Conservation (phyloP, 2,329 filamentous ascomycete species). For the Aspergillus neotritici region DNA sequence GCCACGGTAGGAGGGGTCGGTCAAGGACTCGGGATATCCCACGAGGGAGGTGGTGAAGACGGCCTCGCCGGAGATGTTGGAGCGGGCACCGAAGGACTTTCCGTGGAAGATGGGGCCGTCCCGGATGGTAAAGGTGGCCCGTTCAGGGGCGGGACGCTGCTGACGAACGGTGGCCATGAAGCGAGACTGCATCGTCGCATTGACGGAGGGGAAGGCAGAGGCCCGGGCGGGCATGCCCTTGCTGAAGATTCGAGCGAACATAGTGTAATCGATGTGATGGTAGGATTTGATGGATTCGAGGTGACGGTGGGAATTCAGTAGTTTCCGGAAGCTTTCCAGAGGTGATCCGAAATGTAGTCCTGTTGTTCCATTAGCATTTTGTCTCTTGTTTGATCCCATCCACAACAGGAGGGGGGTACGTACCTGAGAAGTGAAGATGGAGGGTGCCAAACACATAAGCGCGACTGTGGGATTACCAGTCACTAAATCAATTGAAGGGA, state of each 20-base stretch:
- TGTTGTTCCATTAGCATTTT: slow-evolving; percentile 19
- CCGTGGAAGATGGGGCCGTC: slow-evolving; percentile 95
- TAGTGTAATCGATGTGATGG: slow-evolving; percentile 32
- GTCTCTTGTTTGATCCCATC: not conserved
- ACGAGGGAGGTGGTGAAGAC: slow-evolving; percentile 98
- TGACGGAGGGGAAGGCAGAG: slow-evolving; percentile 41
- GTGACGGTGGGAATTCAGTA: slow-evolving; percentile 33
- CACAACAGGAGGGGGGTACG: slow-evolving; percentile 24
- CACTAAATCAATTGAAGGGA: slow-evolving; percentile 16
- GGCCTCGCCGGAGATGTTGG: slow-evolving; percentile 95
- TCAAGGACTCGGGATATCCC: slow-evolving; percentile 87
- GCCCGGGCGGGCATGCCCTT: slow-evolving; percentile 47
- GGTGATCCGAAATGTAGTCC: slow-evolving; percentile 66
- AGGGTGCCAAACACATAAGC: slow-evolving; percentile 81
- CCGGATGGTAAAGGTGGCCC: slow-evolving; percentile 91
- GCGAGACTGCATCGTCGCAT: slow-evolving; percentile 33
- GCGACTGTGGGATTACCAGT: slow-evolving; percentile 47
- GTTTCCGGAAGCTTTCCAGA: slow-evolving; percentile 63
- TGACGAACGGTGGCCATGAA: slow-evolving; percentile 64
- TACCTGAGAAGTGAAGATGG: slow-evolving; percentile 84
- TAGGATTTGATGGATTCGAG: not conserved
- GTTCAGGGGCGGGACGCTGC: slow-evolving; percentile 65
- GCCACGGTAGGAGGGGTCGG: slow-evolving; percentile 62
- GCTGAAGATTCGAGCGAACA: slow-evolving; percentile 50
- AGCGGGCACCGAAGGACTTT: slow-evolving; percentile 91